Conservation (phyloP, 257 asterid species). For the Capsicum chinense region DNA sequence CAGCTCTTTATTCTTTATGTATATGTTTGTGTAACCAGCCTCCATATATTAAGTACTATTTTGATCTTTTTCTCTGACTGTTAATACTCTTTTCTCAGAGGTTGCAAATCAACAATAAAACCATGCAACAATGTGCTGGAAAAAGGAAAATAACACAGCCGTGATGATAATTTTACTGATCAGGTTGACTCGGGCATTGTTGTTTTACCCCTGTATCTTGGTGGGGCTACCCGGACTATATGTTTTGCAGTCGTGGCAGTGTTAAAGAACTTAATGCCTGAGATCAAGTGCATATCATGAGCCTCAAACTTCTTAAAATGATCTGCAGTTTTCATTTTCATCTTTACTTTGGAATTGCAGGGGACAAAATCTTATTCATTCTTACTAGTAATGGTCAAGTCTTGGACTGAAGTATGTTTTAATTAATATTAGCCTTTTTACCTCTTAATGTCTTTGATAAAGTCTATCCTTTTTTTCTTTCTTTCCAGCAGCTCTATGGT, state of each 20-base stretch:
- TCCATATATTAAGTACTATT: background rate
- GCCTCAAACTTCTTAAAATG: background rate
- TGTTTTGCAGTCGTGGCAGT: background rate
- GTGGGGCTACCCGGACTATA: conserved; percentile 24
- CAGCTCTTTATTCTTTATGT: background rate
- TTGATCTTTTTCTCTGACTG: background rate
- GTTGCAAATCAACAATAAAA: background rate
- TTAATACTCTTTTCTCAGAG: background rate
- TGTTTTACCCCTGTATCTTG: conserved; percentile 33
- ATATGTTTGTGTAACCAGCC: background rate
- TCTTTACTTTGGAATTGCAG: background rate
- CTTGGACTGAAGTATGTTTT: no score
- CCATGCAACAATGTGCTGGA: background rate
- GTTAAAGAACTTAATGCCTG: background rate
- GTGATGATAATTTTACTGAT: conserved; percentile 38
- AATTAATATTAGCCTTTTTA: no score
- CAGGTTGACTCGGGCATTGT: conserved; percentile 5
- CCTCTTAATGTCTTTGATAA: no score
- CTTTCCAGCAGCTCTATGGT: no score
- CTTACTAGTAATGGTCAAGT: no score
- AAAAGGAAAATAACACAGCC: conserved; percentile 19
- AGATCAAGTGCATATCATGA: background rate
- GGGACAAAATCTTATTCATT: no score
- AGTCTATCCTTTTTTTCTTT: no score
- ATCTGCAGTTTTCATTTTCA: background rate